phyloP scores from a whole-genome alignment of 2,329 filamentous ascomycete genomes.

The Scedosporium boydii region DNA sequence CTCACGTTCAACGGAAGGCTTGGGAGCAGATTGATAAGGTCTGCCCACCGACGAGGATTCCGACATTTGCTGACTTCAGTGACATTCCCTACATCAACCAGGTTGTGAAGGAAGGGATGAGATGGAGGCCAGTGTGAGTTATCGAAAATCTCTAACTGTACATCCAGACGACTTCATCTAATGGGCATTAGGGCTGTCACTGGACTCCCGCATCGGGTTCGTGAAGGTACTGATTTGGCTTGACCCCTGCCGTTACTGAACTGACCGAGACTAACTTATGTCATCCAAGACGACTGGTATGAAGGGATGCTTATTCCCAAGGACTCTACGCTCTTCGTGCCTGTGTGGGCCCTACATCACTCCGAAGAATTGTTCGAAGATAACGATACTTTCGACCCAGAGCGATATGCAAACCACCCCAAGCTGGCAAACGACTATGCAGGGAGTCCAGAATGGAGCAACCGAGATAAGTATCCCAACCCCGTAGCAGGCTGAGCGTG shows the following conservation, averaged over 20 bases:
- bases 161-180: background rate
- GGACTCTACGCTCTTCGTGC: conserved; percentile 25
- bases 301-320: conserved; percentile 30
- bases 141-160: background rate
- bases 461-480: background rate
- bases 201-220: conserved; percentile 25
- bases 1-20: background rate
- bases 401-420: conserved; percentile 12
- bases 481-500: too few species aligned
- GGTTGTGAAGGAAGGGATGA: conserved; percentile 29
- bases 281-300: conserved; percentile 23
- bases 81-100: conserved; percentile 29
- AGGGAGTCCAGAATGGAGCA: conserved; percentile 5
- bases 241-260: background rate
- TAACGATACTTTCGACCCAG: conserved; percentile 17
- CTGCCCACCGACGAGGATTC: background rate
- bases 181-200: conserved; percentile 9
- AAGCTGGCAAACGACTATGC: conserved; percentile 10
- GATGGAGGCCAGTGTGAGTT: conserved; percentile 27
- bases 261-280: conserved; percentile 12
- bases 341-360: conserved; percentile 20
- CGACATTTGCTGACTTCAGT: conserved; percentile 10
- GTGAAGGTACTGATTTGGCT: conserved; percentile 11
- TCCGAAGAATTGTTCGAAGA: conserved; percentile 14
- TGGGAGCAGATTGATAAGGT: background rate